Base-by-base conservation (phyloP, 805 yeast species). In the Soucietia sequanensis region DNA sequence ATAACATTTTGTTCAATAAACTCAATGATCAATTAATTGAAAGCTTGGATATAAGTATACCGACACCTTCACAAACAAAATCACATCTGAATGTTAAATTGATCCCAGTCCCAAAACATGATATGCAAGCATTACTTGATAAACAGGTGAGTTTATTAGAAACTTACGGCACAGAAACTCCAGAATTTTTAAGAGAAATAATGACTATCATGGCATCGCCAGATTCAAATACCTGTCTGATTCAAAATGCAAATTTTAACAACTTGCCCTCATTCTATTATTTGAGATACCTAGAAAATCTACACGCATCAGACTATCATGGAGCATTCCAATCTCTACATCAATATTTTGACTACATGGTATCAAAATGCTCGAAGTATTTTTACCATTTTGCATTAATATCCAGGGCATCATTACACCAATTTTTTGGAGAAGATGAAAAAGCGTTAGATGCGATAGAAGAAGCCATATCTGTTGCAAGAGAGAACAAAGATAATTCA, bases 401-500 rank as follows among this genome's bases (percentile, higher is more conserved):
- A 13, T 80, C 84, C 2, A 61, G 83, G 31, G 95, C 93, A 0
- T 69, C 84, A 0, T 60, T 85, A 26, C 88, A 86, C 44, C 80
- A 82, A 15, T 75, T 74, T 33, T 84, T 83, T 53, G 79, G 80
- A 19, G 78, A 80, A 37, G 74, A 75, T 42, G 71, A 70, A 9
- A 82, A 82, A 39, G 95, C 96, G 0, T 54, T 87, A 10, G 71
- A 81, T 43, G 82, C 95, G 1, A 84, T 88, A 6, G 87, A 84
- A 42, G 96, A 89, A 54, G 93, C 96, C 0, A 83, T 88, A 2
- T 70, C 84, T 5, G 88, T 89, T 3, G 96, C 96, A 0, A 66
- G 96, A 45, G 96, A 89, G 48, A 81, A 83, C 47, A 80, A 80
- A 42, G 96, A 90, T 55, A 70, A 76, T 36, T 67, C 72, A 10